These are phyloP conservation scores for Raphanus sativus DNA, from an alignment of 345 rosid species.

Conservation along the genomic window DNA sequence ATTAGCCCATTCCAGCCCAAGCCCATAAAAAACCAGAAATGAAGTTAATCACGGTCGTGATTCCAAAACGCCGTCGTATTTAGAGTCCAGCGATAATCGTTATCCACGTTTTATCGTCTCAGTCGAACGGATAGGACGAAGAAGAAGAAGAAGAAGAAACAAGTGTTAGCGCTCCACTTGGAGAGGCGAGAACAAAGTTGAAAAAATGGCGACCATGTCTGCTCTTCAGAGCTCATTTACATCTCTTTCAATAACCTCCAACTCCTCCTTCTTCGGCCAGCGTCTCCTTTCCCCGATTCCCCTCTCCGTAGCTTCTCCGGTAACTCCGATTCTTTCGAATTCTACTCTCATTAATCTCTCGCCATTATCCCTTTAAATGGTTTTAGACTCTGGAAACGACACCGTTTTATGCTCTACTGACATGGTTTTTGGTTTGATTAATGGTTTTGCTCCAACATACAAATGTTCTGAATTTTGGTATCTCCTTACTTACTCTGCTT, in stretches of 20 bases:
- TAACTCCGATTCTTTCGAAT: constrained; percentile 15
- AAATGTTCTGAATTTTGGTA: not conserved
- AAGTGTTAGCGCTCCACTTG: not conserved
- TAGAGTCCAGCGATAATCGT: not conserved
- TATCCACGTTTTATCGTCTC: constrained; percentile 38
- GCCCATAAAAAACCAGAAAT: not conserved
- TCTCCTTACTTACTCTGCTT: not conserved
- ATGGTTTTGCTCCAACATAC: not conserved
- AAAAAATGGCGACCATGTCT: constrained; percentile 71
- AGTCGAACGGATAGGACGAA: constrained; percentile 30
- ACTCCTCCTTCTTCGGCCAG: constrained; percentile 71
- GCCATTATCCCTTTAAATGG: not conserved
- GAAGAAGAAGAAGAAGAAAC: constrained; percentile 12
- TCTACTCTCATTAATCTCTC: not conserved
- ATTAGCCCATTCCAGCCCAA: not conserved
- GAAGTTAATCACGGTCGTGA: not conserved
- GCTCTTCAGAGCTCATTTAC: constrained; percentile 74
- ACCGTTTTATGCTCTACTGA: not conserved
- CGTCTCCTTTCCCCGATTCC: constrained; percentile 49
- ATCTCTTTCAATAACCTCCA: constrained; percentile 59
- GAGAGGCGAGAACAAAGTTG: constrained; percentile 28
- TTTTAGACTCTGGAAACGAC: not conserved
- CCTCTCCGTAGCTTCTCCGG: constrained; percentile 50
- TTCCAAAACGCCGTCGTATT: not conserved
- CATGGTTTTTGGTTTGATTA: not conserved